These are phyloP conservation scores for Calendula officinalis DNA, from an alignment of 129 eudicot species.

Conservation along the genomic window DNA sequence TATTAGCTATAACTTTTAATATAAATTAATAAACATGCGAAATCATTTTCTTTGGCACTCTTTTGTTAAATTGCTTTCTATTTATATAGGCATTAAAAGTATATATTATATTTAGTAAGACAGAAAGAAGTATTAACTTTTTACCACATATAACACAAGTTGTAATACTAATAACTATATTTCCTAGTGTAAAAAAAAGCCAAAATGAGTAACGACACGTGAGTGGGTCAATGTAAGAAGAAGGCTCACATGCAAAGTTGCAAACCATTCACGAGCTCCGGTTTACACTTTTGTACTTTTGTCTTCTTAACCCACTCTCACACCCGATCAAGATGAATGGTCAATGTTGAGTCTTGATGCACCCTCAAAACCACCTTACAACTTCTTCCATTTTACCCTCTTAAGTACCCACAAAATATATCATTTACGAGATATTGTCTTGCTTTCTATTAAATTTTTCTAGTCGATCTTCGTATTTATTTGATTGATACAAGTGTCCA, in stretches of 20 bases:
- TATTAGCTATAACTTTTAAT: too few relatives aligned
- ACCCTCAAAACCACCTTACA: constrained; percentile 15
- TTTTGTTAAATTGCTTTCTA: too few relatives aligned
- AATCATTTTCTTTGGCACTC: too few relatives aligned
- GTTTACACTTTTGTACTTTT: constrained; percentile 41
- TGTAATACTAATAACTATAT: constrained; percentile 27
- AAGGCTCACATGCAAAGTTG: constrained; percentile 63
- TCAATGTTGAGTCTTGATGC: neutral
- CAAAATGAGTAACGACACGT: constrained; percentile 48
- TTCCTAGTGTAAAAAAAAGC: constrained; percentile 17
- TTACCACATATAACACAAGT: constrained; percentile 30
- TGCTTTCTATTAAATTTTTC: neutral
- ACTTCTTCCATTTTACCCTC: neutral
- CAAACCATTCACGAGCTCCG: constrained; percentile 58
- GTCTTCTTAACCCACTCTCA: constrained; percentile 42
- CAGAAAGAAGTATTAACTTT: neutral
- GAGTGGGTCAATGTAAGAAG: constrained; percentile 71
- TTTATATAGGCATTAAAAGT: too few relatives aligned
- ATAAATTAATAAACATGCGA: too few relatives aligned
- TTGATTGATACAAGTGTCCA: too few relatives aligned
- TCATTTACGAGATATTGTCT: neutral
- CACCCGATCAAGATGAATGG: constrained; percentile 20
- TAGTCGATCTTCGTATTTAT: too few relatives aligned
- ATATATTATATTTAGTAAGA: too few relatives aligned
- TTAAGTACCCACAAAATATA: neutral